These are phyloP conservation scores for Pichia exigua DNA, from an alignment of 805 yeast genomes.

Conservation along the genomic window DNA sequence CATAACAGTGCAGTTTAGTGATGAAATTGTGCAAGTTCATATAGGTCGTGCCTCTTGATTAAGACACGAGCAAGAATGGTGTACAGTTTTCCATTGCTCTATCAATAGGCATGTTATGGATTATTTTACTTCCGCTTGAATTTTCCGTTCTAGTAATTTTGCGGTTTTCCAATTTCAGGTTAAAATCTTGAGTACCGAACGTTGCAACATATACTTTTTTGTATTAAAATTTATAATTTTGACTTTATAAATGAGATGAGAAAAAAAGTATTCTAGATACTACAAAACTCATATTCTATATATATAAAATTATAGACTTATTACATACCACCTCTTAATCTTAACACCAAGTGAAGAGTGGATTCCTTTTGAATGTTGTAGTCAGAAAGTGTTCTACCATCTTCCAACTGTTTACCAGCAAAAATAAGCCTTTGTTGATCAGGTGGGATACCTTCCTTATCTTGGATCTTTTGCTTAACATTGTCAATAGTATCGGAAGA, in stretches of 20 bases:
- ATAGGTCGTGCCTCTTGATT: too few species aligned
- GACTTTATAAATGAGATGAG: neutral
- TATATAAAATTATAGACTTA: conserved; percentile 25
- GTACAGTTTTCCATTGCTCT: too few species aligned
- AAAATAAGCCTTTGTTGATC: conserved; percentile 96
- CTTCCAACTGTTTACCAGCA: conserved; percentile 96
- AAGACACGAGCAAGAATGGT: too few species aligned
- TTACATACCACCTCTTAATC: conserved; percentile 87
- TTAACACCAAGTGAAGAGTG: conserved; percentile 88
- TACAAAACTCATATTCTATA: conserved; percentile 22
- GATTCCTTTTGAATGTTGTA: conserved; percentile 99
- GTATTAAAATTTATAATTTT: neutral
- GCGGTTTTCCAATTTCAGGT: too few species aligned
- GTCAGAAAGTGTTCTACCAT: conserved; percentile 92
- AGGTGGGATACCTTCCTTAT: conserved; percentile 96
- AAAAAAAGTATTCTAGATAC: neutral
- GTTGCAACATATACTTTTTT: too few species aligned
- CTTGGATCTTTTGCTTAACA: conserved; percentile 94
- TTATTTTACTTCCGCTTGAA: too few species aligned
- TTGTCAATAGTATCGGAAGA: conserved; percentile 96
- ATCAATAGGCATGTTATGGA: too few species aligned
- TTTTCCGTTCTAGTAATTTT: too few species aligned
- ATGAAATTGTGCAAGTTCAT: too few species aligned
- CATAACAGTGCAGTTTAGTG: too few species aligned
- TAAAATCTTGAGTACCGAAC: too few species aligned